Evolutionary conservation across 805 yeast genomes (phyloP).

Genomic region (Wickerhamiella sergipiensis): DNA sequence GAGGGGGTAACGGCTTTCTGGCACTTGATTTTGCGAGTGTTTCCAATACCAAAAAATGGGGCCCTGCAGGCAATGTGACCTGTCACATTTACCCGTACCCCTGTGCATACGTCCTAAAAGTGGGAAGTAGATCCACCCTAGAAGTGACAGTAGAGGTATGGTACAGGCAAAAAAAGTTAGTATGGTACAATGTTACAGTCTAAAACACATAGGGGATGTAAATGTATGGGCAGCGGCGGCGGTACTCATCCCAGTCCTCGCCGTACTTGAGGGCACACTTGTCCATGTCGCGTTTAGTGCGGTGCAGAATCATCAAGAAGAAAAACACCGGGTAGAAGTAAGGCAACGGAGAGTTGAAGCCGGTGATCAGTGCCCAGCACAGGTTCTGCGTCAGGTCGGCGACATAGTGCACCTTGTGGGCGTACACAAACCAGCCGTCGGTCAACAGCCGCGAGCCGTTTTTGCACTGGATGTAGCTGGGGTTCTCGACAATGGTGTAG

Average conservation of each 20-base stretch:
- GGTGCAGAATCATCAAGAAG: conserved; percentile 73
- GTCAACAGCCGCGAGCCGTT: conserved; percentile 74
- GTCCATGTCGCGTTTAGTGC: conserved; percentile 75
- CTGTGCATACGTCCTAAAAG: no score
- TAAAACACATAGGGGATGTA: conserved; percentile 79
- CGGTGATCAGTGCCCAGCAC: conserved; percentile 88
- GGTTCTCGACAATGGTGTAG: conserved; percentile 65
- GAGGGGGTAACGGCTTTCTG: no score
- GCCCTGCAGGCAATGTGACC: no score
- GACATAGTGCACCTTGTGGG: conserved; percentile 89
- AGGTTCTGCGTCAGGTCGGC: conserved; percentile 82
- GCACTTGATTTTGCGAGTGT: no score
- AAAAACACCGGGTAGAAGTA: conserved; percentile 94
- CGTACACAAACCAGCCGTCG: conserved; percentile 91
- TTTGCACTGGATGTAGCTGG: conserved; percentile 70
- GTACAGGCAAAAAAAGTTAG: no score
- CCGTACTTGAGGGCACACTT: conserved; percentile 85
- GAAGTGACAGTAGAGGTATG: no score
- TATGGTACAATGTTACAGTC: neutral
- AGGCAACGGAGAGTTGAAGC: conserved; percentile 76
- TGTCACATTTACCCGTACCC: no score
- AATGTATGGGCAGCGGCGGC: conserved; percentile 77
- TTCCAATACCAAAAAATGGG: no score
- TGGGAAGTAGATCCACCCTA: no score
- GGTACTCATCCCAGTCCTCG: conserved; percentile 80